Evolutionary conservation across 768 basidiomycete genomes (phyloP).

Genomic region (Boletus huronensis): DNA sequence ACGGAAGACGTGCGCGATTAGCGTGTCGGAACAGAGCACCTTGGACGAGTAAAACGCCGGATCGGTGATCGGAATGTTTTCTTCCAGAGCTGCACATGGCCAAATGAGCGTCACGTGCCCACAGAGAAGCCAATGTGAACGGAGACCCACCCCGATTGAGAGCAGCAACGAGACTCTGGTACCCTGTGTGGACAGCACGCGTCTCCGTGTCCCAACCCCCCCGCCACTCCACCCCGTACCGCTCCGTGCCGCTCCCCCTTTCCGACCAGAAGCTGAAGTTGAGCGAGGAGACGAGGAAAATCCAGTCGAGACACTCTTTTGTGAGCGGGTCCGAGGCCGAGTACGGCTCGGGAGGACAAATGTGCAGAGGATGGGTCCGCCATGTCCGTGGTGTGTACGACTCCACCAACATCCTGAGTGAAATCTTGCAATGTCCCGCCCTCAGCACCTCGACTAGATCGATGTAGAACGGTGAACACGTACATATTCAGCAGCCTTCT

Average conservation of each 20-base stretch:
- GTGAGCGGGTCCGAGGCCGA: conserved; percentile 50
- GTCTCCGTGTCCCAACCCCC: conserved; percentile 56
- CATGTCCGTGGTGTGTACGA: conserved; percentile 78
- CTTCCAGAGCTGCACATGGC: conserved; percentile 59
- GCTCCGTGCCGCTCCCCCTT: conserved; percentile 49
- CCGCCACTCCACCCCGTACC: conserved; percentile 80
- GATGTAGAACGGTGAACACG: conserved; percentile 12
- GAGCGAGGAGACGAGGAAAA: conserved; percentile 80
- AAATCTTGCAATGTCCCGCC: conserved; percentile 47
- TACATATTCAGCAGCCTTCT: conserved; percentile 65
- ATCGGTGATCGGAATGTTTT: conserved; percentile 72
- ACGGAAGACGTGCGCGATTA: conserved; percentile 69
- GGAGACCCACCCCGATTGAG: conserved; percentile 64
- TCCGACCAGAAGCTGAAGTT: conserved; percentile 93
- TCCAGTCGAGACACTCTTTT: conserved; percentile 69
- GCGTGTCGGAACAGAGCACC: conserved; percentile 61
- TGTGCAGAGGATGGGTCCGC: conserved; percentile 65
- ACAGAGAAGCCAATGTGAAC: too few species aligned
- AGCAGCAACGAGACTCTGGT: conserved; percentile 84
- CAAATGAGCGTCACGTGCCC: not conserved
- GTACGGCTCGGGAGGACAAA: conserved; percentile 67
- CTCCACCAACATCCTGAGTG: conserved; percentile 51
- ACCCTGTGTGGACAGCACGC: conserved; percentile 68
- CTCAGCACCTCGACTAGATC: conserved; percentile 6
- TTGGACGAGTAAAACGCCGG: conserved; percentile 77